Evolutionary conservation across 208 protist genomes (phyloP), one percentile per base, ranked within the genome.

Genomic region (Leishmania gerbilli): DNA sequence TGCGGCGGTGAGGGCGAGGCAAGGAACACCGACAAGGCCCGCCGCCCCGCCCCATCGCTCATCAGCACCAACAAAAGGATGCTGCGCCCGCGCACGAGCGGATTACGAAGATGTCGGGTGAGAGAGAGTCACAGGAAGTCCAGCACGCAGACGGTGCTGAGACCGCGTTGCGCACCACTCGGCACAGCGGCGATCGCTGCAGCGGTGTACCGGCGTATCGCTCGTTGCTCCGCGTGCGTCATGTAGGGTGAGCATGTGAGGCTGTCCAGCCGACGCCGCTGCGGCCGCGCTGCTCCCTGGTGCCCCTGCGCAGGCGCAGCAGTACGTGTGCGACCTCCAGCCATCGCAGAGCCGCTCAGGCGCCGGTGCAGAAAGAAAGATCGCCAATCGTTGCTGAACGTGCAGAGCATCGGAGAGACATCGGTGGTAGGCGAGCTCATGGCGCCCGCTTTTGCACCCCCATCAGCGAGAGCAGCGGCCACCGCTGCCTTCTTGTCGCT

Each of bases 201-300:
- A 5, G 49, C 58, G 31, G 31, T 6, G 49, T 60, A 76, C 7
- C 37, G n/a, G 71, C 27, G 31, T 60, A 51, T 27, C 7, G 74
- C 74, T 67, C 56, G 74, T 40, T 77, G 74, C 71, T 76, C 71
- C 21, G 71, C 71, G 31, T 49, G 17, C 34, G 74, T 77, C 74
- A 77, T 67, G 74, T 49, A 21, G 37, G 74, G 27, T 15, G 71
- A 17, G 51, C 49, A 76, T n/a, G 24, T 34, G 34, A 72, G 34
- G 37, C 5, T n/a, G 40, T 34, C 68, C 8, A 53, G 68, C 42
- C 37, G 42, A 34, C 42, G 49, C 13, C 60, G 60, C 60, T 67
- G 27, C n/a, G n/a, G n/a, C n/a, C n/a, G n/a, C 2, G 31, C 60
- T 31, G 31, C n/a, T 31, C 11, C 11, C 24, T 67, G n/a, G 13